A percentile compares a stretch with the other conserved stretches of the same genome.
These are phyloP conservation scores for Heteromeles arbutifolia DNA, from an alignment of 306 rosid species.

Conservation along the genomic window DNA sequence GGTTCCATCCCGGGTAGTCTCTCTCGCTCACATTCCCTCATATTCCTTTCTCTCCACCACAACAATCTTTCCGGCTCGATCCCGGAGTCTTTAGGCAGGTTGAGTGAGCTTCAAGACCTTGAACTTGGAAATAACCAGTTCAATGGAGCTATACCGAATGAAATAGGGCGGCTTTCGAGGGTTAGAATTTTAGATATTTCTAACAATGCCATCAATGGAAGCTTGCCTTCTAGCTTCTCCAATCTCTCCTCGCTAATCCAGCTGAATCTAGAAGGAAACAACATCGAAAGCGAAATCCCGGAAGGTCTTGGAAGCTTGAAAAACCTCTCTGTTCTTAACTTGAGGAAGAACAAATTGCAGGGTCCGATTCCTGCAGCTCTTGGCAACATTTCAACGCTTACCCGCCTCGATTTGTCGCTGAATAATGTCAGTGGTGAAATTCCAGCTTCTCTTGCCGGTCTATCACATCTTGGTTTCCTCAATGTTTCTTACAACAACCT, in stretches of 20 bases:
- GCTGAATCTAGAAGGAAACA: conserved; percentile 45
- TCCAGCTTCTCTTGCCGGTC: conserved; percentile 45
- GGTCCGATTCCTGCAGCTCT: conserved; percentile 57
- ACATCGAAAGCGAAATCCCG: conserved; percentile 38
- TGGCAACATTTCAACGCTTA: conserved; percentile 55
- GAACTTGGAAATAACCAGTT: conserved; percentile 38
- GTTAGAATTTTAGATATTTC: conserved; percentile 48
- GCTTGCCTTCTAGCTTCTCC: conserved; percentile 32
- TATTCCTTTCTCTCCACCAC: conserved; percentile 48
- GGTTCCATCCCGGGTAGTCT: conserved; percentile 54
- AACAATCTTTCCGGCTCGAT: conserved; percentile 70
- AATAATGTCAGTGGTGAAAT: conserved; percentile 69
- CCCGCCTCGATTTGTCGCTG: conserved; percentile 60
- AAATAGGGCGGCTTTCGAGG: conserved; percentile 46
- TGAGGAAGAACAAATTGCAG: conserved; percentile 47
- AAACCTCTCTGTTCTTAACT: conserved; percentile 53
- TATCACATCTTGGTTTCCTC: conserved; percentile 40
- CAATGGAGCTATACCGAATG: conserved; percentile 44
- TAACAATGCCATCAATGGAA: conserved; percentile 47
- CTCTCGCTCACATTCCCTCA: conserved; percentile 40
- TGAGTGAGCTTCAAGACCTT: conserved; percentile 39
- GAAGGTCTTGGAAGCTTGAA: conserved; percentile 37
- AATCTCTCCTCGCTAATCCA: conserved; percentile 38
- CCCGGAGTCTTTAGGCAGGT: conserved; percentile 47
- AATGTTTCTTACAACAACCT: conserved; percentile 76